Base-by-base conservation (phyloP, 768 basidiomycete species). In the Fibroporia radiculosa region DNA sequence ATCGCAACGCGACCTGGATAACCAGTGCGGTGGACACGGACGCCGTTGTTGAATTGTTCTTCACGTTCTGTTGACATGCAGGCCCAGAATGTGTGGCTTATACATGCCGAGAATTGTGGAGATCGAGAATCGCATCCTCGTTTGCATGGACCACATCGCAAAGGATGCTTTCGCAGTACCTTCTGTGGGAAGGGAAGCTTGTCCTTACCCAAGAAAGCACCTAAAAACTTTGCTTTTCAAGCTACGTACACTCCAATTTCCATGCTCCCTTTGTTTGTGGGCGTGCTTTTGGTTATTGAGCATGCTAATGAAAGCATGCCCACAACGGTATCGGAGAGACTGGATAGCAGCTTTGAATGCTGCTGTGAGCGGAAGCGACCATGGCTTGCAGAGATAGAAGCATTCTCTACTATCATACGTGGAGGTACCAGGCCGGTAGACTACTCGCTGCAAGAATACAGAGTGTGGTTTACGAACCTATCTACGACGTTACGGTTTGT, bases 21-120 rank as follows among this genome's bases (percentile, higher is more conserved):
- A 46, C 48, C 14, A 58, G 54, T 42, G 49, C 60, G 1, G 8
- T 44, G 24, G 56, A 59, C 45, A 56, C 40, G 3, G 57, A 61
- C 22, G 52, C 49, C 26, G 52, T 50, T 22, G 45, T 57, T 23
- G 40, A 38, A 18, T 42, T 42, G 0, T 39, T 60, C 22, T 50
- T 42, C 40, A 23, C 23, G 1, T 49, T 53, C 45, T 62, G 55
- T 48, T 43, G 50, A 20, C 22, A 49, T 3, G 61, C 57, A 5
- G 59, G 58, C 4, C 52, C 56, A 0, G 34, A n/a, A 36, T 36
- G 10, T 64, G 62, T 40, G 42, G 52, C 1, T 45, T 62, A 16
- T 54, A 53, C 44, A 59, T 58, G 42, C 13, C 46, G 1, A 52
- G 52, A 22, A 32, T 54, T 1, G 49, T 44, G 2, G 12, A 37